Base-by-base conservation (phyloP, 805 yeast species). In the Pichia cephalocereana region DNA sequence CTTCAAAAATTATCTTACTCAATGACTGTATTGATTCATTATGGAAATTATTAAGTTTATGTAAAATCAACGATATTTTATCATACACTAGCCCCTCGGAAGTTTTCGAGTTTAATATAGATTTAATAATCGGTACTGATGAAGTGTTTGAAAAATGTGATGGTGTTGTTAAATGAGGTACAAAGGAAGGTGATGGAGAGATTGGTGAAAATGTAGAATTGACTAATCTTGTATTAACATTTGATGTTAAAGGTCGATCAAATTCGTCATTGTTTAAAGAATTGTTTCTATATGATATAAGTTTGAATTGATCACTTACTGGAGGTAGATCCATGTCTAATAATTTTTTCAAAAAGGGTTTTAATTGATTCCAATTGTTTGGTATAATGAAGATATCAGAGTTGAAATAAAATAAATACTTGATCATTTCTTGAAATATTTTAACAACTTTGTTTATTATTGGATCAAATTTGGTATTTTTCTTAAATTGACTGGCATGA, bases 201-300 rank as follows among this genome's bases (percentile, higher is more conserved):
- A 14, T 34, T 34, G 37, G 17, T 10, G 37, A 34, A 14, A 34
- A 15, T 8, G 17, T 15, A 14, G 37, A 34, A 15, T 34, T 34
- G 8, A 12, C 3, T 7, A 34, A 15, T 34, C 17, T 34, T 8
- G 37, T 7, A 12, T 6, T 26, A 9, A 27, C 12, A 38, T 34
- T 36, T 14, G 52, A 38, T 14, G 32, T 18, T 7, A 41, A 8
- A 10, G 37, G 37, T 5, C 44, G 30, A 41, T 50, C 56, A 6
- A 57, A 41, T 41, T 64, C 66, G 57, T 77, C 79, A 42, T 80
- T 69, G 73, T 81, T 79, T 46, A 84, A 66, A 3, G 88, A 82
- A 64, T 83, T 88, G 60, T 84, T 84, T 58, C 90, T 66, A 57
- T 79, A 82, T 45, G 79, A 74, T 6, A 83, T 76, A 31, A 83